Evolutionary conservation across 192 early-diverging fungal genomes (phyloP).

Genomic region (Entomortierella chlamydospora): DNA sequence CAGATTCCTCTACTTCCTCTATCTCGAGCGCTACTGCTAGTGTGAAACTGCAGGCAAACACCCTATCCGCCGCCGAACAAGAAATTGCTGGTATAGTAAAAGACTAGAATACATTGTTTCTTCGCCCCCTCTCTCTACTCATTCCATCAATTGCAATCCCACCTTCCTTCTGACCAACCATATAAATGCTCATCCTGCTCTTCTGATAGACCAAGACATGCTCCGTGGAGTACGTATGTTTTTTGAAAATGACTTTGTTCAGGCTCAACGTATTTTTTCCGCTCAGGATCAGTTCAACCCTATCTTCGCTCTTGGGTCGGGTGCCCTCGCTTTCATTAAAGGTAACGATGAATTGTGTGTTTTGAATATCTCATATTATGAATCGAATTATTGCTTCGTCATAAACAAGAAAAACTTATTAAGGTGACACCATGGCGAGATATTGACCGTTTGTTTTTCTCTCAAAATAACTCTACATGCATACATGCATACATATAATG

Average conservation of each 20-base stretch:
- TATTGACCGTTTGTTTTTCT: no score
- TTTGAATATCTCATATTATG: no score
- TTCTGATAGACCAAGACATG: neutral
- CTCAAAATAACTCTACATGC: no score
- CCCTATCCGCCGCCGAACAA: conserved; percentile 44
- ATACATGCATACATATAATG: no score
- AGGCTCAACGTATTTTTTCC: conserved; percentile 64
- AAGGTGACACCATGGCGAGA: no score
- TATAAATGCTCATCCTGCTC: neutral
- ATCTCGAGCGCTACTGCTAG: neutral
- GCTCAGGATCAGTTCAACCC: conserved; percentile 59
- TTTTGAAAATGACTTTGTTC: conserved; percentile 64
- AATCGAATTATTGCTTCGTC: no score
- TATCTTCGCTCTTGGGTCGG: conserved; percentile 63
- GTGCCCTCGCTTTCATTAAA: conserved; percentile 67
- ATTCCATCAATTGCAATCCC: no score
- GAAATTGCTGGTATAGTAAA: conserved; percentile 52
- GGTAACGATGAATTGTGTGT: no score
- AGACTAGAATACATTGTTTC: no score
- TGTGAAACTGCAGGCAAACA: conserved; percentile 36
- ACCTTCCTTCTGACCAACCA: no score
- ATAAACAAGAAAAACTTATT: no score
- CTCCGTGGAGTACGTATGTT: conserved; percentile 57
- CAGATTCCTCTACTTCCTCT: conserved; percentile 9
- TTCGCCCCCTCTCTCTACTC: no score